Percentiles rank a stretch among this genome's conserved stretches.
Conservation (phyloP, 768 basidiomycete species). For the Naematelia encephala region DNA sequence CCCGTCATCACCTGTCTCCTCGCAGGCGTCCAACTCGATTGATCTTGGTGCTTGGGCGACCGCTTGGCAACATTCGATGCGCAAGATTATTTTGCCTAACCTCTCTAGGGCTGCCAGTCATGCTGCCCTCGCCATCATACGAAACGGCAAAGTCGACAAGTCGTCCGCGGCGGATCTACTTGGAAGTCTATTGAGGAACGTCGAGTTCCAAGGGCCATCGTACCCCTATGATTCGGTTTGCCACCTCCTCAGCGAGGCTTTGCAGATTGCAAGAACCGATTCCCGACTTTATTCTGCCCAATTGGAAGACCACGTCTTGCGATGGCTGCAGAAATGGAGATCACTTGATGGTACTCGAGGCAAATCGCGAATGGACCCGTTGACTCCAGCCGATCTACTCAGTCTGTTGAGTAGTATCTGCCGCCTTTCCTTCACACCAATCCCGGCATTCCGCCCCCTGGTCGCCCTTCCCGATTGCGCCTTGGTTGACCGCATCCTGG, state of each 20-base stretch:
- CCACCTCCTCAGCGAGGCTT: conserved; percentile 66
- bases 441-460: conserved; percentile 32
- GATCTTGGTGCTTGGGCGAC: conserved; percentile 59
- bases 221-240: conserved; percentile 89
- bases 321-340: conserved; percentile 77
- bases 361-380: conserved; percentile 56
- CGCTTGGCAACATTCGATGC: conserved; percentile 77
- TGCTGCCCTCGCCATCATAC: conserved; percentile 60
- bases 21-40: neutral
- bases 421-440: conserved; percentile 55
- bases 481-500: conserved; percentile 62
- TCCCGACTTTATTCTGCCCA: conserved; percentile 77
- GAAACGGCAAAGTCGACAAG: conserved; percentile 52
- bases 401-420: conserved; percentile 65
- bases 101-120: conserved; percentile 80
- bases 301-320: conserved; percentile 78
- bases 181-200: conserved; percentile 71
- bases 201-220: conserved; percentile 85
- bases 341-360: conserved; percentile 54
- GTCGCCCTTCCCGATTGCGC: conserved; percentile 66
- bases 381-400: conserved; percentile 62
- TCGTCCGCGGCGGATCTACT: conserved; percentile 68
- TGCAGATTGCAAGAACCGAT: conserved; percentile 73
- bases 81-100: conserved; percentile 64
- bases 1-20: neutral